Evolutionary conservation across 805 yeast genomes (phyloP).

Genomic region (Suhomyces pyralidae): DNA sequence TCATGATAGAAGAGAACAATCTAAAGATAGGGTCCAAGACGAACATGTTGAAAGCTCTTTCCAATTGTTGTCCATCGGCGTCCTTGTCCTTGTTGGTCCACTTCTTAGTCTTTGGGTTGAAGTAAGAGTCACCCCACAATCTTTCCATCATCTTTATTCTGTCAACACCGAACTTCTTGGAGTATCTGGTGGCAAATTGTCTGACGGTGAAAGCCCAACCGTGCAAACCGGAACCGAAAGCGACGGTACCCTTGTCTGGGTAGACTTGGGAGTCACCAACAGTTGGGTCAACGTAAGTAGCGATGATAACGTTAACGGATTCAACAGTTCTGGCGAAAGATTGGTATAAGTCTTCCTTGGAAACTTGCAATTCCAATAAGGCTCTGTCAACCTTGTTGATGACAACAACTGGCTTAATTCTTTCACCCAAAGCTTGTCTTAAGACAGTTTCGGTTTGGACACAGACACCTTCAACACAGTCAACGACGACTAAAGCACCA

Average conservation of each 20-base stretch:
- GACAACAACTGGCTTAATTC: slow-evolving; percentile 98
- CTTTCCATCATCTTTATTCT: slow-evolving; percentile 96
- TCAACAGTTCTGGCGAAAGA: slow-evolving; percentile 98
- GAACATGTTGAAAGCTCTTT: slow-evolving; percentile 99
- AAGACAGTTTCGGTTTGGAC: slow-evolving; percentile 99
- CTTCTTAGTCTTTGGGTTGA: slow-evolving; percentile 99
- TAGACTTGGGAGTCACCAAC: slow-evolving; percentile 97
- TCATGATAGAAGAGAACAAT: slow-evolving; percentile 95
- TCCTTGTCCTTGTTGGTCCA: slow-evolving; percentile 96
- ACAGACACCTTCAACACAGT: slow-evolving; percentile 99
- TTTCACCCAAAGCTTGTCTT: slow-evolving; percentile 98
- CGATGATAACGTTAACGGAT: slow-evolving; percentile 97
- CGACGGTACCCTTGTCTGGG: slow-evolving; percentile 99
- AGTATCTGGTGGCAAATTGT: slow-evolving; percentile 96
- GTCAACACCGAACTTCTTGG: slow-evolving; percentile 99
- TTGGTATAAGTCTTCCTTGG: slow-evolving; percentile 98
- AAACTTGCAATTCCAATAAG: slow-evolving; percentile 95
- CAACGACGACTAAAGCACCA: slow-evolving; percentile 99
- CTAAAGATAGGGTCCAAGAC: slow-evolving; percentile 98
- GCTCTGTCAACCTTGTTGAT: slow-evolving; percentile 99
- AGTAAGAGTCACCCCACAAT: slow-evolving; percentile 99
- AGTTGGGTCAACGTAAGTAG: slow-evolving; percentile 87
- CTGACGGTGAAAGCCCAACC: slow-evolving; percentile 99
- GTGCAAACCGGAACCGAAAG: slow-evolving; percentile 99
- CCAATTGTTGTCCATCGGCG: slow-evolving; percentile 91